Base-by-base conservation (phyloP, 176 grass and related monocot species). In the Aegilops umbellulata region DNA sequence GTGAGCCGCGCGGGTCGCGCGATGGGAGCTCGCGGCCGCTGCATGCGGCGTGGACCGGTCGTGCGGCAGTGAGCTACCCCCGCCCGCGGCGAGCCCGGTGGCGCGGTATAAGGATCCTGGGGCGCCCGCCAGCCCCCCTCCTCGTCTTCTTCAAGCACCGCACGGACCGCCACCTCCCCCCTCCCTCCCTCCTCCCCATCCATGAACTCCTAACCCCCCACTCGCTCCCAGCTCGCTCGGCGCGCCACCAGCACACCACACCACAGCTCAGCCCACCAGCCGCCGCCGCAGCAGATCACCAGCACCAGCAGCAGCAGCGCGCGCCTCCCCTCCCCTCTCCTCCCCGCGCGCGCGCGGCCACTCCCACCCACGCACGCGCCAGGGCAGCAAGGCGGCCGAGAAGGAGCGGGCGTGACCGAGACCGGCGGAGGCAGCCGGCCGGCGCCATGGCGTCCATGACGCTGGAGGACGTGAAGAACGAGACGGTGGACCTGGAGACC, bases 401-500 rank as follows among this genome's bases (percentile, higher is more conserved):
- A 7, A 32, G 14, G 29, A 65, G 36, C 5, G 13, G 69, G 34
- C 22, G 24, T 3, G 41, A 12, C 41, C 16, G 24, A 11, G 41
- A 12, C 41, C 16, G 49, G 19, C 20, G n/a, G 39, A 74, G 53
- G 53, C 53, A 57, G 17, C 55, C 2, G 49, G 55, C 55, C 55
- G 71, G 72, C 72, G 72, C 24, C 72, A 95, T 95, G 94, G 94
- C 94, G 82, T 89, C 86, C 89, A 90, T 91, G 61, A 85, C 89
- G 61, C 86, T 96, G 13, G 94, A 93, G 44, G 87, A 96, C 79
- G 86, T 96, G 47, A 83, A 86, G 78, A 93, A 96, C 82, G 94
- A 96, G 91, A 96, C 86, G 61, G 91, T 93, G 73, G 94, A 96
- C 83, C 91, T 96, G 71, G 95, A 98, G 91, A 95, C 86, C 1